Evolutionary conservation across 441 rosid genomes (phyloP), one percentile per base, ranked within the genome.

Genomic region (Daphne laureola): DNA sequence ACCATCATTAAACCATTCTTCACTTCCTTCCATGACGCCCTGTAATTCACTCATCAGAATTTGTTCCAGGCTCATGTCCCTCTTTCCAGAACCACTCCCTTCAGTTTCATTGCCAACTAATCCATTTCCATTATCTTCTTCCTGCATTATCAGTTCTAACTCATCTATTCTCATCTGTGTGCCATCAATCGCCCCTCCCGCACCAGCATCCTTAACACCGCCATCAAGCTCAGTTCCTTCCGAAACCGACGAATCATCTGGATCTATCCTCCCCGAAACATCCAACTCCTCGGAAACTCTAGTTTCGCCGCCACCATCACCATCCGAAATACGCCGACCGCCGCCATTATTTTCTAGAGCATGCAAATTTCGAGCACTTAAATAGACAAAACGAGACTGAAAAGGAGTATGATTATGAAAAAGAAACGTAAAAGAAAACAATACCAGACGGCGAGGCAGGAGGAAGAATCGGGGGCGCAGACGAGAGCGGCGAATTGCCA

Each of bases 41-140:
- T 80, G 71, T 59, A 84, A 52, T 27, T 79, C 86, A 44, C 72
- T 68, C 62, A 84, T 71, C 46, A 84, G 51, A 51, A 67, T 67
- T 8, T 72, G 79, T 17, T 70, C 72, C 46, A 15, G 25, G 52
- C 49, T 64, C 59, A 53, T 43, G 7, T 17, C 80, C 51, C 44
- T 52, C 55, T 69, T 80, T 38, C 47, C 65, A 15, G 64, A 58
- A 36, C 62, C 62, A 46, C 57, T 70, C 56, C 58, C 78, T n/a
- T 58, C 58, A 26, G 12, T 40, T 57, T 47, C 46, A 66, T 67
- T 59, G 45, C 41, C 38, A 49, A 64, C 54, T 51, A 25, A 12
- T 14, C 50, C 55, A 41, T 50, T 66, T 4, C 49, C 66, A 52
- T 57, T 62, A 49, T 67, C 75, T 43, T 75, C 78, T 41, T 17